phyloP scores from a whole-genome alignment of 2,329 filamentous ascomycete species.

The Rosellinia necatrix region DNA sequence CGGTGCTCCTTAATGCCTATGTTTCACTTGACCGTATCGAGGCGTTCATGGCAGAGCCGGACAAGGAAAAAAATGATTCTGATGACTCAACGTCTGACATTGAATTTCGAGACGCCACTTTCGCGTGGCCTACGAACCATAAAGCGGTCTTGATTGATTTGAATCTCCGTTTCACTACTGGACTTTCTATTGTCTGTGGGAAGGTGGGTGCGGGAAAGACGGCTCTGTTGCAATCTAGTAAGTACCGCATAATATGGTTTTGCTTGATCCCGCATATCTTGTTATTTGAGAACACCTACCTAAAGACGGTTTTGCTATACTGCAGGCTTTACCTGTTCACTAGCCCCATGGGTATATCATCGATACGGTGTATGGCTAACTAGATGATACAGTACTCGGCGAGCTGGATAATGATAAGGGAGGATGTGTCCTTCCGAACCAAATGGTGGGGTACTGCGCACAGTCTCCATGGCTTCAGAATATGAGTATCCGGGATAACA shows the following conservation, averaged over 20 bases:
- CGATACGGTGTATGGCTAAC: neutral
- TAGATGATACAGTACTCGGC: slow-evolving; percentile 49
- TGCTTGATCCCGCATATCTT: too few species aligned
- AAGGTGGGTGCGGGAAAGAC: slow-evolving; percentile 67
- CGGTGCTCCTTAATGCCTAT: slow-evolving; percentile 77
- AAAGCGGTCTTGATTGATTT: slow-evolving; percentile 56
- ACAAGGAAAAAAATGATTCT: slow-evolving; percentile 63
- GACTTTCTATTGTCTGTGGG: slow-evolving; percentile 61
- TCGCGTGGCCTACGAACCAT: slow-evolving; percentile 76
- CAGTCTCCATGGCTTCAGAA: slow-evolving; percentile 70
- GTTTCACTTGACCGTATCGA: slow-evolving; percentile 83
- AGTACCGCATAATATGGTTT: slow-evolving; percentile 7
- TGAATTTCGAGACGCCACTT: slow-evolving; percentile 67
- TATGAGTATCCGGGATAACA: slow-evolving; percentile 68
- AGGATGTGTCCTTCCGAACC: slow-evolving; percentile 50
- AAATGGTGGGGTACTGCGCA: slow-evolving; percentile 60
- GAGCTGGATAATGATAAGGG: slow-evolving; percentile 70
- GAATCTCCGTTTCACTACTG: slow-evolving; percentile 51
- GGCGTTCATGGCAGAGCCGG: slow-evolving; percentile 82
- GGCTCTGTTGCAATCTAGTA: slow-evolving; percentile 58
- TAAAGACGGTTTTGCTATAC: neutral
- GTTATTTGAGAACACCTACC: too few species aligned
- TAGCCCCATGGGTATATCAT: too few species aligned
- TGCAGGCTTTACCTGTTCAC: too few species aligned
- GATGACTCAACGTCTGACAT: slow-evolving; percentile 49